Base-by-base conservation (phyloP, 169 alveolate species). In the Plasmodium cynomolgi region DNA sequence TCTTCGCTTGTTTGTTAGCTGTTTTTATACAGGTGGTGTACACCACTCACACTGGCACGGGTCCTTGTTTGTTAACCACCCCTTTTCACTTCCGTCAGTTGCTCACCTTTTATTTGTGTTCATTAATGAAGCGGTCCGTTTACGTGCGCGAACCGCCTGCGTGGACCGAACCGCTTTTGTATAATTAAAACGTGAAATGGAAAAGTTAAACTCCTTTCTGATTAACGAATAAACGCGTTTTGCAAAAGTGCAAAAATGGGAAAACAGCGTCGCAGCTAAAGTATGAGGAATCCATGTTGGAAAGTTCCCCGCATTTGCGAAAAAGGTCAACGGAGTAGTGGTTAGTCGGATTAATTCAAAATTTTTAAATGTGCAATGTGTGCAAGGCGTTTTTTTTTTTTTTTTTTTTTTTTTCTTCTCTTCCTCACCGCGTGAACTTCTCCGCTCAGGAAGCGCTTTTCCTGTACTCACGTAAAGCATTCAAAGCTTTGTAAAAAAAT, bases 401-500 rank as follows among this genome's bases (percentile, higher is more conserved):
- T 29, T 29, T 8, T 26, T 68, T 50, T 15, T 26, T 9, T 20
- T 23, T 20, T 5, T 29, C 39, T 23, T 2, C 15, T 62, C n/a
- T 68, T 68, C 37, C 77, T 26, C 77, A 26, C 39, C n/a, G n/a
- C 37, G 7, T 20, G 37, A 23, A 29, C 9, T 81, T 39, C 15
- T 81, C 50, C 37, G n/a, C 84, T 23, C 5, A 29, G 23, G 75
- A 33, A 23, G 73, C 23, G 37, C 74, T 29, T 37, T 54, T 85
- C 33, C 93, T 74, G 44, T 11, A 23, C 71, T 58, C 81, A n/a
- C 88, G 47, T 39, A 88, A 79, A 58, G 8, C 54, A 29, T 34
- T 88, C 50, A 88, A 88, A 29, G 94, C 31, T 80, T 88, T 88
- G 41, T 79, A 80, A 88, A 88, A 88, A 41, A 88, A 8, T 7